These are phyloP conservation scores for Cyclotella choctawhatcheeana DNA, from an alignment of 108 stramenopile genomes.

Conservation along the genomic window DNA sequence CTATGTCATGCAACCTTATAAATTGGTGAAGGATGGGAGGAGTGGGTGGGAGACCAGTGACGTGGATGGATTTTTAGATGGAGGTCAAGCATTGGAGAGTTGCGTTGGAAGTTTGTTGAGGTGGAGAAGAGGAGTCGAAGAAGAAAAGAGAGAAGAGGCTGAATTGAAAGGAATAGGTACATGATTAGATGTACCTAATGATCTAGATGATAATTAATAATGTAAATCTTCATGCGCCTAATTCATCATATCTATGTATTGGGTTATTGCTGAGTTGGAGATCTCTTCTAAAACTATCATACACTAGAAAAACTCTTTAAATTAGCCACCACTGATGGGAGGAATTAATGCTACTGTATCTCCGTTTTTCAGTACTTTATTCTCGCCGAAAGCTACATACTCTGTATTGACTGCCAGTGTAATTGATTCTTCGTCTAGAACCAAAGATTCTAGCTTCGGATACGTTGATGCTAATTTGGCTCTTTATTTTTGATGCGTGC, in stretches of 20 bases:
- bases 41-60: conserved; percentile 89
- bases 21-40: conserved; percentile 95
- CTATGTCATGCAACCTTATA: conserved; percentile 98
- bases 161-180: no score
- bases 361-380: conserved; percentile 62
- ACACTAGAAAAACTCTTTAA: no score
- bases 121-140: conserved; percentile 57
- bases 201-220: no score
- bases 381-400: conserved; percentile 70
- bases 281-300: no score
- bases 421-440: conserved; percentile 76
- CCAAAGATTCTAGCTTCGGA: conserved; percentile 65
- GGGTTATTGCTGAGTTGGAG: no score
- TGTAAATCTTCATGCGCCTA: no score
- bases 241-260: no score
- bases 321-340: conserved; percentile 83
- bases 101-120: conserved; percentile 74
- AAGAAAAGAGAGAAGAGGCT: conserved; percentile 50
- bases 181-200: no score
- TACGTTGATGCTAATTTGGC: conserved; percentile 59
- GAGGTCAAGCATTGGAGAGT: conserved; percentile 73
- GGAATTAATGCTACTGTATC: conserved; percentile 88
- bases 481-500: conserved; percentile 31
- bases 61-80: conserved; percentile 85
- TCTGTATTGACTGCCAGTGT: conserved; percentile 90